Conservation (phyloP, 257 asterid genomes). For the Solanum lignicaule region DNA sequence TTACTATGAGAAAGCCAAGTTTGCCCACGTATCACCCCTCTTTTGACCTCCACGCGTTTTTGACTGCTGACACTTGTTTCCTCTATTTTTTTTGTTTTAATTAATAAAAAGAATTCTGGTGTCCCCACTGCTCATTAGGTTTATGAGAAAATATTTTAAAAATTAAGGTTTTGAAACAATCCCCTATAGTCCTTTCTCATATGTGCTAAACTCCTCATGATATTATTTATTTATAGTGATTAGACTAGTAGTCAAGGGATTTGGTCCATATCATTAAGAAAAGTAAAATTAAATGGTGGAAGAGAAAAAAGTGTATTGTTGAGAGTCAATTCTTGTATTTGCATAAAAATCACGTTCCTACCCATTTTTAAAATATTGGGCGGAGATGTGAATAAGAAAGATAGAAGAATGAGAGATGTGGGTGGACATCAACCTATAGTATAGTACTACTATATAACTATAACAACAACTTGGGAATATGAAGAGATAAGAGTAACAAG, state of each 20-base stretch:
- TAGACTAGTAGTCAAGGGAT: neutral
- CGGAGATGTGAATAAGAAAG: neutral
- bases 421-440: neutral
- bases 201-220: neutral
- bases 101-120: neutral
- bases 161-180: neutral
- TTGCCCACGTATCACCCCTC: constrained; percentile 9
- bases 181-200: neutral
- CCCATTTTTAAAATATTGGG: neutral
- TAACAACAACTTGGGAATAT: neutral
- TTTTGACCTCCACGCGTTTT: neutral
- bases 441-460: neutral
- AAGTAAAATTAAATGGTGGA: neutral
- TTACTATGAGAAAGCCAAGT: constrained; percentile 6
- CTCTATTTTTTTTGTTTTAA: neutral
- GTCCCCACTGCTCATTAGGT: neutral
- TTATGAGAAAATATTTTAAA: neutral
- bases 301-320: neutral
- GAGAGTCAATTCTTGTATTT: neutral
- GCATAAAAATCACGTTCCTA: neutral
- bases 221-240: neutral
- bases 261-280: too few relatives aligned
- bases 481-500: neutral
- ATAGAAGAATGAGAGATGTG: neutral
- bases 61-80: neutral